Evolutionary conservation across 2,329 filamentous ascomycete species (phyloP).

Genomic region (Massarina eburnea): DNA sequence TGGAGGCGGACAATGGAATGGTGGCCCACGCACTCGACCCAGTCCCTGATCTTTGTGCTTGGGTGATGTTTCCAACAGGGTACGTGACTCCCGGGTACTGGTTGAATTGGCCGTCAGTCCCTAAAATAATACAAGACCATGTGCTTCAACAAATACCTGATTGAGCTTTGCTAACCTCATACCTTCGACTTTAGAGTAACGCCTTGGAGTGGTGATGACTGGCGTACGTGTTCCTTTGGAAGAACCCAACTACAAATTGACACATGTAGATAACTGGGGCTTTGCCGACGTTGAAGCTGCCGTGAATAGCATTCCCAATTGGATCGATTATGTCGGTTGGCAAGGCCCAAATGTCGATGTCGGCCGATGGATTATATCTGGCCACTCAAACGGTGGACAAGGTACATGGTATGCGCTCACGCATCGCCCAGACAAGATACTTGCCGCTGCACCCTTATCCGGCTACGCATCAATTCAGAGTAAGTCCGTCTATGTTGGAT

Average conservation of each 20-base stretch:
- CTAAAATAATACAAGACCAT: neutral
- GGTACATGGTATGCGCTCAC: slow-evolving; percentile 60
- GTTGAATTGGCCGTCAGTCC: no score
- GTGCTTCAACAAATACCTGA: neutral
- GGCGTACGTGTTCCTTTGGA: slow-evolving; percentile 47
- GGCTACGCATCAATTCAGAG: slow-evolving; percentile 61
- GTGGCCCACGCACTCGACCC: slow-evolving; percentile 53
- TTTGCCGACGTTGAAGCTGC: slow-evolving; percentile 59
- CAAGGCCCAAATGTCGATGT: slow-evolving; percentile 48
- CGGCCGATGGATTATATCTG: slow-evolving; percentile 55
- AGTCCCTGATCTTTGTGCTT: slow-evolving; percentile 56
- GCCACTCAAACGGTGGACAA: slow-evolving; percentile 64
- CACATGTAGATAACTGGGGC: slow-evolving; percentile 53
- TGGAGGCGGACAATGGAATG: slow-evolving; percentile 54
- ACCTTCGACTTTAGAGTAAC: slow-evolving; percentile 42
- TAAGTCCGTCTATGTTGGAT: slow-evolving; percentile 21
- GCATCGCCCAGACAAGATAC: slow-evolving; percentile 58
- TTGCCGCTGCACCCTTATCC: slow-evolving; percentile 60
- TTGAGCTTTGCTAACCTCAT: neutral
- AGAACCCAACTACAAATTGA: slow-evolving; percentile 2
- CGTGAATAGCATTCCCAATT: slow-evolving; percentile 50
- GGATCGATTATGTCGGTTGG: slow-evolving; percentile 55
- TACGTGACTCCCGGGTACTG: neutral
- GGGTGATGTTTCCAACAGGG: slow-evolving; percentile 57
- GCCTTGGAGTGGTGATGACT: slow-evolving; percentile 62